Evolutionary conservation across 176 grass and related monocot species (phyloP), one percentile per base, ranked within the genome.

Genomic region (Phragmites australis): DNA sequence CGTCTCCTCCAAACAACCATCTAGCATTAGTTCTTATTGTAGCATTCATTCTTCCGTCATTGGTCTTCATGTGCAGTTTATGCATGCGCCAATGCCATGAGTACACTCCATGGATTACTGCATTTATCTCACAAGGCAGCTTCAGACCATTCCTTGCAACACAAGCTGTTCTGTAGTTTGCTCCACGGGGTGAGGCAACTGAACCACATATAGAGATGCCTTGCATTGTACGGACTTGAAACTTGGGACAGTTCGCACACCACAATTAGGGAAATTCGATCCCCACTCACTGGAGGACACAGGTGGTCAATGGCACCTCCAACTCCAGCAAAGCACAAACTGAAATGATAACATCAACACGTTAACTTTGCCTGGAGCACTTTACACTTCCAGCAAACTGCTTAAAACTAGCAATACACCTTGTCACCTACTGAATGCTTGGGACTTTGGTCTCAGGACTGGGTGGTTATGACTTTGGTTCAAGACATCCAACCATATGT

Each of bases 1-100:
- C 86, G 13, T 89, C 87, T 81, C 88, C 86, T 47, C 85, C 90
- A 80, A 89, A 89, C 22, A 89, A 53, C 87, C 87, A 89, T 65
- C 40, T 86, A 50, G 87, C 83, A 32, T 85, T 82, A 32, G 87
- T 85, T 55, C 72, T 77, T 5, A 78, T 13, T 6, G 54, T 57
- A 19, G 74, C 45, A 51, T 50, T 62, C 74, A 77, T 84, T 45
- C 48, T 71, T 71, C 67, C 78, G 3, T 37, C 12, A 42, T 40
- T 66, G 12, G 34, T 82, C 60, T 39, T 78, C 70, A 10, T 29
- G 34, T 79, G 55, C 16, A 79, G 70, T 29, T 83, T 91, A 50
- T 37, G 21, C 9, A 66, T 4, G 32, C 43, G 62, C 76, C 82
- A 86, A 19, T 8, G 72, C 77, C 83, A 79, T 10, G 79, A 15